Evolutionary conservation across 139 green algal genomes (phyloP), one percentile per base, ranked within the genome.

Genomic region (Trebouxia sp.): DNA sequence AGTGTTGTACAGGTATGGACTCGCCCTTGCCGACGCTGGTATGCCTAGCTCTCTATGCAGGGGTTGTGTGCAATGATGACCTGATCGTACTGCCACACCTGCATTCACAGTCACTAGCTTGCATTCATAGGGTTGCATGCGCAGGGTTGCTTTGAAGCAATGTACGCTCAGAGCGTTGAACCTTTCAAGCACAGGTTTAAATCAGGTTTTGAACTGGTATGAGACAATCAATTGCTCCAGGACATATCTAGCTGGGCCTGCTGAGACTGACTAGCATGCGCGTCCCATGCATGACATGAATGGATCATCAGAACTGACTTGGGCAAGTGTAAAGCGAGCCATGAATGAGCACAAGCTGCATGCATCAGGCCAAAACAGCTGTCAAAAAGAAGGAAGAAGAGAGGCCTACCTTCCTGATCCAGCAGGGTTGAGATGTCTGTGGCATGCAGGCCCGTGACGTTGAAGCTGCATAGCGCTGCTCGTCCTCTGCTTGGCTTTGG

Each of bases 11-110:
- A 99, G 83, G 88, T 99, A 99, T 0, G 92, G 83, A 28, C 85
- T 94, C 24, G 96, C 96, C 35, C 96, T 89, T 26, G 95, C 92
- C 10, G 87, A 95, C 30, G 93, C 90, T 50, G 77, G 78, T 69
- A 98, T 90, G 69, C 93, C 94, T 42, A 99, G 87, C 48, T 94
- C 26, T 66, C 83, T 82, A 84, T 99, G 96, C 82, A 98, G 84
- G 17, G 96, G 96, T 86, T 99, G 97, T 41, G 96, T 97, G 94
- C 97, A 99, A 83, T 99, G 96, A 88, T 99, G 97, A 6, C 97
- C 97, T 6, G 88, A 95, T 30, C 97, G 84, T 75, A 99, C 92
- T 22, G 96, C 97, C 9, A 99, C 89, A 20, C 95, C 95, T 51
- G 88, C 70, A 28, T 32, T 3, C 17, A n/a, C 35, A 17, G 4